phyloP scores from a whole-genome alignment of 305 asterid species.

The Salvia sclarea region DNA sequence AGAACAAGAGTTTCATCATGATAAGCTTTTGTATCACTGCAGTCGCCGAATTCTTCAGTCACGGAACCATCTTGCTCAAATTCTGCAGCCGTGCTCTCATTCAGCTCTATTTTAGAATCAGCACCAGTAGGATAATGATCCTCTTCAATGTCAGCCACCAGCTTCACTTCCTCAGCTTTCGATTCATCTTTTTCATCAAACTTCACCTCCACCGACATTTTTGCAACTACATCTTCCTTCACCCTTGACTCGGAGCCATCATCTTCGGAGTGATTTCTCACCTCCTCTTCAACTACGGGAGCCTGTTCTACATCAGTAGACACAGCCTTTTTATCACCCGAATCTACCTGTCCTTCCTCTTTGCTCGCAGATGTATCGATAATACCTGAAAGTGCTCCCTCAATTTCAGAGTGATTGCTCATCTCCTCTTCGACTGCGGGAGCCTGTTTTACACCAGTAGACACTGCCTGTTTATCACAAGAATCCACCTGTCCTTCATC shows the following conservation, averaged over 20 bases:
- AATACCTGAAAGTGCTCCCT: too few relatives aligned
- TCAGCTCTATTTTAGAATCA: neutral
- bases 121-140: neutral
- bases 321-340: conserved; percentile 21
- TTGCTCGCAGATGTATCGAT: conserved; percentile 8
- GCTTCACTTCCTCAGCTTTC: neutral
- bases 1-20: conserved; percentile 10
- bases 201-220: neutral
- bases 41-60: neutral
- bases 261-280: neutral
- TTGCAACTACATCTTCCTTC: conserved; percentile 1
- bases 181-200: neutral
- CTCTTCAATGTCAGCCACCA: neutral
- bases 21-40: conserved; percentile 5
- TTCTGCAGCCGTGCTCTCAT: neutral
- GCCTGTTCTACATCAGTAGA: neutral
- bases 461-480: conserved; percentile 11
- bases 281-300: neutral
- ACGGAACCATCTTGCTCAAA: conserved; percentile 8
- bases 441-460: neutral
- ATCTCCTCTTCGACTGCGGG: neutral
- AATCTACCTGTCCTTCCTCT: conserved; percentile 20
- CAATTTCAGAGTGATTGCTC: conserved; percentile 3
- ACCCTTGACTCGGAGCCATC: neutral
- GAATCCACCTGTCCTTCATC: conserved; percentile 24